Percentiles rank a stretch among this genome's conserved stretches.
These are phyloP conservation scores for Venturiaceae sp. DNA, from an alignment of 2,329 filamentous ascomycete genomes.

Conservation along the genomic window DNA sequence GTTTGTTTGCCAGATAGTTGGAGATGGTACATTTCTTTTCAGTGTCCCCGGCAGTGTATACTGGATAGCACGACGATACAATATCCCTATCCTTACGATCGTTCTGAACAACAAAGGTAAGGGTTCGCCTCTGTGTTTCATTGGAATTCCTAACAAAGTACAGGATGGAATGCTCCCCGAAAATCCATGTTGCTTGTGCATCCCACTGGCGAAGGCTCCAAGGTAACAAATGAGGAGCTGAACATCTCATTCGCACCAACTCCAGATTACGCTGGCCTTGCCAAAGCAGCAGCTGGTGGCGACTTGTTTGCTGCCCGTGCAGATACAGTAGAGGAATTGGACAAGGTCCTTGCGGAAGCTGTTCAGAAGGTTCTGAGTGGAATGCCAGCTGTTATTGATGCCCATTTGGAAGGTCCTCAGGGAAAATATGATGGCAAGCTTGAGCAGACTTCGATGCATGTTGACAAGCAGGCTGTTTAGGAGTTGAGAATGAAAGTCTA, in stretches of 20 bases:
- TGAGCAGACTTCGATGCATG: not conserved
- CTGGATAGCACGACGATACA: slow-evolving; percentile 58
- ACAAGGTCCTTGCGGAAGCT: slow-evolving; percentile 45
- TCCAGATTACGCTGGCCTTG: slow-evolving; percentile 59
- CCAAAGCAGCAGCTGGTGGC: slow-evolving; percentile 54
- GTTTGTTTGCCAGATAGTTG: slow-evolving; percentile 42
- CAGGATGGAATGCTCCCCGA: slow-evolving; percentile 53
- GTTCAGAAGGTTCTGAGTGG: slow-evolving; percentile 48
- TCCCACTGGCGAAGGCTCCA: slow-evolving; percentile 51
- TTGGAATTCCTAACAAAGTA: not conserved
- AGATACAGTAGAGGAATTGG: slow-evolving; percentile 45
- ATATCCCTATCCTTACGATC: slow-evolving; percentile 56
- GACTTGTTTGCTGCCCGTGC: slow-evolving; percentile 52
- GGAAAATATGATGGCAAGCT: not conserved
- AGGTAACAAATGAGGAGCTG: slow-evolving; percentile 52
- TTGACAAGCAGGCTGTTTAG: not conserved
- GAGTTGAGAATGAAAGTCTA: no score
- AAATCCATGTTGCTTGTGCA: slow-evolving; percentile 55
- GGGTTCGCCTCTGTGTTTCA: not conserved
- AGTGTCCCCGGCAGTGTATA: slow-evolving; percentile 56
- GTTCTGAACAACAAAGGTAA: slow-evolving; percentile 58
- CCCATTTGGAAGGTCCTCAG: slow-evolving; percentile 13
- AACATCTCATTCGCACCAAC: slow-evolving; percentile 58
- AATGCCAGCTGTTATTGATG: slow-evolving; percentile 52
- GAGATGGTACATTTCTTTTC: slow-evolving; percentile 60